Percentiles rank a stretch among this genome's conserved stretches.
These are phyloP conservation scores for Marchantia paleacea DNA, from an alignment of 225 moss, liverwort and hornwort genomes.

Conservation along the genomic window DNA sequence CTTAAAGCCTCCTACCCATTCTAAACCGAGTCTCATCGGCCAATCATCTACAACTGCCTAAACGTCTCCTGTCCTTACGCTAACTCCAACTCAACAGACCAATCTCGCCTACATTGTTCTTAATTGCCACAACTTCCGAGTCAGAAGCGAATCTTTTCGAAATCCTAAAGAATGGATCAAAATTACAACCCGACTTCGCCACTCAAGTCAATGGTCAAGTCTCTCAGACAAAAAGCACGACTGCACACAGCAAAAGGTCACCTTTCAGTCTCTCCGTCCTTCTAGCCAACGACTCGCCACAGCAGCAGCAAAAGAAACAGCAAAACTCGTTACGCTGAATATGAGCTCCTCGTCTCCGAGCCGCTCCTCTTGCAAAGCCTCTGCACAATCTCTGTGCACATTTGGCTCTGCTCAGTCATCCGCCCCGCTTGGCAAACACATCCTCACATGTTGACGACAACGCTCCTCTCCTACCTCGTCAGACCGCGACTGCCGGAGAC, in stretches of 20 bases:
- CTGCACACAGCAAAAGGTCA: background rate
- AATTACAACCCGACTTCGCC: background rate
- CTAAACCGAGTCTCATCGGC: background rate
- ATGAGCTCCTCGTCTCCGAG: background rate
- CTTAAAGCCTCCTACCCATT: background rate
- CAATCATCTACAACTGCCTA: background rate
- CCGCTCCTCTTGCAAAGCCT: background rate
- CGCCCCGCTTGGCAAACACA: background rate
- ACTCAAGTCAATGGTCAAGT: background rate
- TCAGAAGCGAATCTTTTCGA: background rate
- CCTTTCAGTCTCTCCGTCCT: background rate
- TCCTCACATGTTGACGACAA: no score
- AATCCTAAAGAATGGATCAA: background rate
- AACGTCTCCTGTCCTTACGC: background rate
- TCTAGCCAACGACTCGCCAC: background rate
- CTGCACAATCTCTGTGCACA: background rate
- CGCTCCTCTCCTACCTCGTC: no score
- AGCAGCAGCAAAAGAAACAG: background rate
- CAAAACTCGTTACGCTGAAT: background rate
- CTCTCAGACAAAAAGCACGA: background rate
- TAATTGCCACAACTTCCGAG: background rate
- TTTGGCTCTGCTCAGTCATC: background rate
- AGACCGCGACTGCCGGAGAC: no score
- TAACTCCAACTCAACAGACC: background rate
- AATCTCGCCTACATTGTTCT: background rate